Base-by-base conservation (phyloP, 805 yeast genomes). In the Naumovozyma baii region DNA sequence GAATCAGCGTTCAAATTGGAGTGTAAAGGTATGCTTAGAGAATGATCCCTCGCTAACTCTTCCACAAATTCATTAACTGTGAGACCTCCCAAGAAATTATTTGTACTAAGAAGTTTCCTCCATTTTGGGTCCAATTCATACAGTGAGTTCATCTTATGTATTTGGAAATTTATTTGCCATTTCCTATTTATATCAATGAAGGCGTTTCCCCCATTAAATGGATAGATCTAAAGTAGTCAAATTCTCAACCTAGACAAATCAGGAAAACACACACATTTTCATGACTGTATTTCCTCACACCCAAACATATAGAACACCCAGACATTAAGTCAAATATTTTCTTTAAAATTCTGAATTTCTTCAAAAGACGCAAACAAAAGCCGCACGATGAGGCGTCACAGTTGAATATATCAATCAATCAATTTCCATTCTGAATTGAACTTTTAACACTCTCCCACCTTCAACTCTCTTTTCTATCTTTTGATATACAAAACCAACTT, bases 1-100 rank as follows among this genome's bases (percentile, higher is more conserved):
- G 41, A 32, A 14, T 40, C 42, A 36, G 13, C 13, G 15, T 29
- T 29, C 13, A 9, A 8, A 12, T 9, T n/a, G 15, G 31, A 29
- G 15, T 29, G 13, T 29, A 29, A 33, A 17, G 49, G 40, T 15
- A 38, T 34, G n/a, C 48, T 47, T 19, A 51, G 34, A 2, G 50
- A 32, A 33, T 81, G 83, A 52, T 79, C 82, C 52, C 77, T 76
- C 45, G 88, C 75, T 47, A 88, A 65, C 52, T 76, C 81, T 55
- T 87, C 92, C 19, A 87, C 76, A 58, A 87, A 85, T 40, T 84
- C 90, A 44, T 80, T 73, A 2, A 84, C 84, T 0, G 87, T 74
- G 40, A 83, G 63, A 12, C 83, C 85, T 33, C 72, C 78, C 40
- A 81, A 66, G 50, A 80, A 81, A 51, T 78, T 75, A 46, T 79